Evolutionary conservation across 2,329 filamentous ascomycete genomes (phyloP).

Genomic region (Pestalotiopsis sp.): DNA sequence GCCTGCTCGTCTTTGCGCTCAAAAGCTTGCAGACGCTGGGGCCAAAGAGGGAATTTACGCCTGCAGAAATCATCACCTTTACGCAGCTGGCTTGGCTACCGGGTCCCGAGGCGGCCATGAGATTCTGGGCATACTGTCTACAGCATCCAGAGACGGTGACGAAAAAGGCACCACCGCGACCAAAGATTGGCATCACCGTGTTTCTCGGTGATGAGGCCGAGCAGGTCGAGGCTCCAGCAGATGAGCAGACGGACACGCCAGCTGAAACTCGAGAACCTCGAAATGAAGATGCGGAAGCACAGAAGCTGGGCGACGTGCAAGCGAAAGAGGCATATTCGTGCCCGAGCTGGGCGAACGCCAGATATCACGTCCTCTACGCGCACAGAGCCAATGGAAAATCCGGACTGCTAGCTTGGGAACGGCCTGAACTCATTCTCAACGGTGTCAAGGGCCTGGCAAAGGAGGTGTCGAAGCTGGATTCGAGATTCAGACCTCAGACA

Average conservation of each 20-base stretch:
- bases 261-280: slow-evolving; percentile 15
- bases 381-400: slow-evolving; percentile 39
- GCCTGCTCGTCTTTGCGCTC: slow-evolving; percentile 55
- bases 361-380: slow-evolving; percentile 43
- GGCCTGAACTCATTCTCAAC: slow-evolving; percentile 43
- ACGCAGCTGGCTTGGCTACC: slow-evolving; percentile 66
- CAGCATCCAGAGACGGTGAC: slow-evolving; percentile 32
- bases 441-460: slow-evolving; percentile 43
- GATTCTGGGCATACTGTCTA: slow-evolving; percentile 53
- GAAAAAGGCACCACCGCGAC: slow-evolving; percentile 28
- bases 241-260: slow-evolving; percentile 9
- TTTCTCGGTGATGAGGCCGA: slow-evolving; percentile 38
- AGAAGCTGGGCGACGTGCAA: neutral
- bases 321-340: slow-evolving; percentile 38
- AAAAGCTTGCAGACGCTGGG: slow-evolving; percentile 43
- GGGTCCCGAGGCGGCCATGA: slow-evolving; percentile 60
- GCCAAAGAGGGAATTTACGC: slow-evolving; percentile 41
- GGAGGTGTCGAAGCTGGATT: slow-evolving; percentile 37
- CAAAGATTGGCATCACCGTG: slow-evolving; percentile 47
- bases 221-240: slow-evolving; percentile 17
- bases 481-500: slow-evolving; percentile 32
- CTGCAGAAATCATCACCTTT: slow-evolving; percentile 58
- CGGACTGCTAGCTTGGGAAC: slow-evolving; percentile 49
- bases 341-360: slow-evolving; percentile 47
- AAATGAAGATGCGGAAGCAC: neutral